Conservation (phyloP, 2,329 filamentous ascomycete species). For the Fusarium sp. region DNA sequence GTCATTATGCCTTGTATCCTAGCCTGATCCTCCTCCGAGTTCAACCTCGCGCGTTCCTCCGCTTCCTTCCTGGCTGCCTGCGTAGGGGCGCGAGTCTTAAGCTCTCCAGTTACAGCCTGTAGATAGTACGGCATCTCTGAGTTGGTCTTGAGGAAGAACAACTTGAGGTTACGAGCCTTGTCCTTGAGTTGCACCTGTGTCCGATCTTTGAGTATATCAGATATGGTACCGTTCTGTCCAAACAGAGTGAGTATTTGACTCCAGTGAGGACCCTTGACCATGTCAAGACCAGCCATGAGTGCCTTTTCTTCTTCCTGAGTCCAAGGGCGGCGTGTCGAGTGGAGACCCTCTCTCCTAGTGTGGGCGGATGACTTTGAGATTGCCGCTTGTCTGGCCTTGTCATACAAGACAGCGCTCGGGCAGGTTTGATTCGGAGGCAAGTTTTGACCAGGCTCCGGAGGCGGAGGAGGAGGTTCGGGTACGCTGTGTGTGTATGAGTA, state of each 20-base stretch:
- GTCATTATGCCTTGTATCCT: conserved; percentile 70
- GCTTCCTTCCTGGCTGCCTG: conserved; percentile 77
- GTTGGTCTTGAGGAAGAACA: conserved; percentile 92
- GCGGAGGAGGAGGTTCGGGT: conserved; percentile 48
- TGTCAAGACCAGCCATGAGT: conserved; percentile 86
- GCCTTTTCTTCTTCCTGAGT: conserved; percentile 90
- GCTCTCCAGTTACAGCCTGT: conserved; percentile 87
- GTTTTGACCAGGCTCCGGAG: conserved; percentile 47
- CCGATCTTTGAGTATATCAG: conserved; percentile 85
- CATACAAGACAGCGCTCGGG: conserved; percentile 66
- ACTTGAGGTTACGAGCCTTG: conserved; percentile 88
- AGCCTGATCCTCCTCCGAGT: conserved; percentile 68
- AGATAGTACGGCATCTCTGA: conserved; percentile 91
- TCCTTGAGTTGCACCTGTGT: conserved; percentile 94
- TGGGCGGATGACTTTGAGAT: conserved; percentile 67
- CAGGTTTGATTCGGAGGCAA: conserved; percentile 68
- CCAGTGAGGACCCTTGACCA: conserved; percentile 92
- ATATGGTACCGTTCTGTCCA: conserved; percentile 81
- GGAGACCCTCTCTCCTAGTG: conserved; percentile 65
- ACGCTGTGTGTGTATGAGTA: conserved; percentile 49
- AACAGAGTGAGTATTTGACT: conserved; percentile 90
- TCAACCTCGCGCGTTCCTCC: conserved; percentile 69
- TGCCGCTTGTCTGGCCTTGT: conserved; percentile 68
- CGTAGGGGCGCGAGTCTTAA: conserved; percentile 84
- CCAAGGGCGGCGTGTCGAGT: conserved; percentile 81